Evolutionary conservation across 495 filamentous ascomycete genomes (phyloP).

Genomic region (Pyrenopolyporus hunteri): DNA sequence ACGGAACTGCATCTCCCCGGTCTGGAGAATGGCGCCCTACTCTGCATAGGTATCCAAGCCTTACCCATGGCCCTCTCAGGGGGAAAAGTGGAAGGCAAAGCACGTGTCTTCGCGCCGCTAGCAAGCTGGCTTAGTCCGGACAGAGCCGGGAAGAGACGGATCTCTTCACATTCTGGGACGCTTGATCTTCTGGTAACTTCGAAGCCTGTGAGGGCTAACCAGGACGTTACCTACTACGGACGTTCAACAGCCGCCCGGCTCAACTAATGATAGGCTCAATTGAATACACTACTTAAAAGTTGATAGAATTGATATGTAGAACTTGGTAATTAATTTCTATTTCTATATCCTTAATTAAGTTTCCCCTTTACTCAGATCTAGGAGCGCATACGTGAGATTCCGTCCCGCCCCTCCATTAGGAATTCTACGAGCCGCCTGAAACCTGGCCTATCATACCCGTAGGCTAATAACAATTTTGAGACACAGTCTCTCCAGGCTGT

Average conservation of each 20-base stretch:
- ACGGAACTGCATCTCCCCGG: slow-evolving; percentile 29
- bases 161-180: slow-evolving; percentile 22
- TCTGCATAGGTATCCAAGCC: slow-evolving; percentile 4
- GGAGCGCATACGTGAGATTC: slow-evolving; percentile 11
- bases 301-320: background rate
- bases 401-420: slow-evolving; percentile 23
- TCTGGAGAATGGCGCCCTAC: slow-evolving; percentile 10
- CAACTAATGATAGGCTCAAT: slow-evolving; percentile 5
- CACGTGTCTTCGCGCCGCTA: slow-evolving; percentile 34
- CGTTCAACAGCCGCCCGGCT: background rate
- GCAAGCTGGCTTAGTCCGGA: slow-evolving; percentile 5
- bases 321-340: background rate
- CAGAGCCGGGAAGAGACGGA: slow-evolving; percentile 20
- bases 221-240: slow-evolving; percentile 4
- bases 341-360: background rate
- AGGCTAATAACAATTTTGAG: slow-evolving; percentile 16
- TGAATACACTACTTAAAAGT: background rate
- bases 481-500: background rate
- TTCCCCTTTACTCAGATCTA: background rate
- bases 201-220: slow-evolving; percentile 8
- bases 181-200: slow-evolving; percentile 13
- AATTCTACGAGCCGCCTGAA: slow-evolving; percentile 16
- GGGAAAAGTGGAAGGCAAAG: slow-evolving; percentile 2
- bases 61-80: background rate
- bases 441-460: slow-evolving; percentile 3